phyloP scores from a whole-genome alignment of 306 rosid genomes.

The Vicia villosa region DNA sequence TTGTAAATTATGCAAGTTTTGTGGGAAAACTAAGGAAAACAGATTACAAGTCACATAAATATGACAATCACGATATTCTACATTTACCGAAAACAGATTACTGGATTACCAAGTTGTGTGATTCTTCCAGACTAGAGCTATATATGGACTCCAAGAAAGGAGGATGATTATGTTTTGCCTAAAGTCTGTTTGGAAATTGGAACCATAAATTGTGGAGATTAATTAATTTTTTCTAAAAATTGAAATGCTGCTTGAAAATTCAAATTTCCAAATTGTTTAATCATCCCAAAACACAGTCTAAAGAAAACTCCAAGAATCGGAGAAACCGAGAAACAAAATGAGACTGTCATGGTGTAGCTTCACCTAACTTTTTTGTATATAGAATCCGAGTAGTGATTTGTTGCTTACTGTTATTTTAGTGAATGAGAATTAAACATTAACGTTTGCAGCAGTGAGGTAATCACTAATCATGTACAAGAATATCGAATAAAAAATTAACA shows the following conservation, averaged over 20 bases:
- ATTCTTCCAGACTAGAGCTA: not conserved
- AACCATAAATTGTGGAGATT: conserved; percentile 6
- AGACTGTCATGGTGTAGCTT: not conserved
- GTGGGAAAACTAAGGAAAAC: not conserved
- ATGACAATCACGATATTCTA: not conserved
- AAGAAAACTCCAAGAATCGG: not conserved
- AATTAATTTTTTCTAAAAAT: not conserved
- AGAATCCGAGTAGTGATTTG: not conserved
- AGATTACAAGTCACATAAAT: not conserved
- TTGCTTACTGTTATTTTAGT: not conserved
- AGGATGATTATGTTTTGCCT: not conserved
- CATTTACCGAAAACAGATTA: not conserved
- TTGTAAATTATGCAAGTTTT: not conserved
- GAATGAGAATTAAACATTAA: not conserved
- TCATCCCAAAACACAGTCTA: not conserved
- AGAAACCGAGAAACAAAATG: conserved; percentile 6
- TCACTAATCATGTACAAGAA: not conserved
- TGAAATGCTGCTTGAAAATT: not conserved
- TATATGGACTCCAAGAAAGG: not conserved
- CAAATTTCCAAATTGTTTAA: not conserved
- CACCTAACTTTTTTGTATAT: not conserved
- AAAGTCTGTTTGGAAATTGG: not conserved
- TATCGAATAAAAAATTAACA: not conserved
- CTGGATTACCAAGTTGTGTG: not conserved
- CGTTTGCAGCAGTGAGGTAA: not conserved